Evolutionary conservation across 2,329 filamentous ascomycete species (phyloP), one percentile per base, ranked within the genome.

Genomic region (Alternaria sp.): DNA sequence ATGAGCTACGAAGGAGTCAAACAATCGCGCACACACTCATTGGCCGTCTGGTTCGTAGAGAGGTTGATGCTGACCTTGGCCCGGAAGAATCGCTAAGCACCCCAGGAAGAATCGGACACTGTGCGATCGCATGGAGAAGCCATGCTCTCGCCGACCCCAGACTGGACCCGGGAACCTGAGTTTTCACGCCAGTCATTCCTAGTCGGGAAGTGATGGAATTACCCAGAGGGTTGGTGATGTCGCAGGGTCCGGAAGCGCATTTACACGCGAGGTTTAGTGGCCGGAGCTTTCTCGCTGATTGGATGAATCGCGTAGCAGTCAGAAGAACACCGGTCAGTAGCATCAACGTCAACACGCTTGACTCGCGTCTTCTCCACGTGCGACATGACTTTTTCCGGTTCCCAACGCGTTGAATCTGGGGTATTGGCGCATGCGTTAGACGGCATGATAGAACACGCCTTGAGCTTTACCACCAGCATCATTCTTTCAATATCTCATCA

Each of bases 331-430:
- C 57, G 52, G 57, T 32, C 57, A 45, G 50, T 54, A 30, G 49
- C 34, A 41, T 41, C 25, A 36, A 50, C 44, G 36, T 51, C 22
- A 16, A 52, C 58, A 22, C 45, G 46, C 50, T 51, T 48, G 60
- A 59, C 54, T 50, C 57, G 57, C 52, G 48, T 43, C 27, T 44
- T 27, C 28, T 38, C 30, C 57, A 38, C 52, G 28, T 54, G 30
- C 45, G 36, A 43, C 18, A 51, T 63, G 57, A 58, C 52, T 54
- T 66, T 64, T 64, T 63, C 66, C 66, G 55, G 55, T 20, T 7
- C 38, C 49, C 41, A 58, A 32, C 34, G 52, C 52, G 43, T 34
- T 25, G 22, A 46, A 43, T 41, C 25, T 43, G 54, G 51, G 46
- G 45, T 60, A 38, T 25, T 22, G 45, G 54, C 16, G 30, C 49